Base-by-base conservation (phyloP, 129 eudicot species). In the Sambucus nigra region DNA sequence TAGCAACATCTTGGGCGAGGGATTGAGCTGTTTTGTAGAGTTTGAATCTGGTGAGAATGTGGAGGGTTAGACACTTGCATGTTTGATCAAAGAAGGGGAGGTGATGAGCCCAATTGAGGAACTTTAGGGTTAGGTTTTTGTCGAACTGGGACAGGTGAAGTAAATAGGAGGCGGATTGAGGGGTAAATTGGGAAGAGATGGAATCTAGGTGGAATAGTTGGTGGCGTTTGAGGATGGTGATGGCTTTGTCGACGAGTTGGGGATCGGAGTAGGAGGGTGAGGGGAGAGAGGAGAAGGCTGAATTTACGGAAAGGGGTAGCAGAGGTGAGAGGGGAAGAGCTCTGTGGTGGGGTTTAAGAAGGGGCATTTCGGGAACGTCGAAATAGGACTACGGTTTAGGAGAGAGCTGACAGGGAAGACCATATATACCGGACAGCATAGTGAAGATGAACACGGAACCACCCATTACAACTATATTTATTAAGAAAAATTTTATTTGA, bases 1-100 rank as follows among this genome's bases (percentile, higher is more conserved):
- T 4, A 45, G 84, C 79, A 2, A 66, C 73, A 28, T 72, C 79
- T 49, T 85, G 68, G 26, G 95, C 95, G 3, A 91, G 63, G 25
- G 67, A 51, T 54, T 73, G 86, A 20, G 94, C 95, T 4, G 81
- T 45, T 64, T 79, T 85, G 51, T 78, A 91, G 67, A 81, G 80
- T 48, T 74, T 79, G 82, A 91, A 85, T 25, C 83, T 72, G 45
- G 94, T 79, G 71, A 91, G 94, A 20, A 82, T 66, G 67, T 91
- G 98, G 17, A 91, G 66, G 8, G 89, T 50, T 16, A 69, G 27
- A 61, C 84, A 85, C 27, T 48, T 71, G 59, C 89, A 85, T 31
- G 50, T 69, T 17, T 75, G 75, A 53, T 77, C 83, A 53, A 85
- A 91, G 52, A 91, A 81, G 1, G 77, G 80, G 38, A 32, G 74